These are phyloP conservation scores for Neonectria ditissima DNA, from an alignment of 2,329 filamentous ascomycete species.

Conservation along the genomic window DNA sequence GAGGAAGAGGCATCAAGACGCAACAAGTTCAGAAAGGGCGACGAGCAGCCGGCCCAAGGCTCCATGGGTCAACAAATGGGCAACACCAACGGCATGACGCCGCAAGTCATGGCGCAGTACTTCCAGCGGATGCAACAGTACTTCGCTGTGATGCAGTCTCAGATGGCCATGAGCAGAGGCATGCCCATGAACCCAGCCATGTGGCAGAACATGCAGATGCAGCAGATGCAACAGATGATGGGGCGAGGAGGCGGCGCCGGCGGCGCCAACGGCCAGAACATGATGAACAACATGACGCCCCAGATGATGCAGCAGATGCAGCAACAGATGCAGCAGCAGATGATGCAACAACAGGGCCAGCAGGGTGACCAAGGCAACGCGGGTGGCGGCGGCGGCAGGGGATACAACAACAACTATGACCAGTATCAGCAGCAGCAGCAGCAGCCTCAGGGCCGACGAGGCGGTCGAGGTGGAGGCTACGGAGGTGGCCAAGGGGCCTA, in stretches of 20 bases:
- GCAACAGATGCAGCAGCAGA: constrained; percentile 57
- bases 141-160: constrained; percentile 93
- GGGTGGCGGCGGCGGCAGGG: constrained; percentile 45
- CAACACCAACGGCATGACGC: constrained; percentile 79
- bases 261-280: constrained; percentile 52
- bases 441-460: constrained; percentile 54
- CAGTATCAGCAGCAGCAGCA: constrained; percentile 59
- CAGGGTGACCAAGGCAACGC: constrained; percentile 46
- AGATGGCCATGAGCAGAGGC: constrained; percentile 85
- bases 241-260: constrained; percentile 53
- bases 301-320: constrained; percentile 72
- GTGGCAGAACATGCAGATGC: constrained; percentile 82
- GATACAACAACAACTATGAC: constrained; percentile 49
- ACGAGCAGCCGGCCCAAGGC: constrained; percentile 56
- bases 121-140: constrained; percentile 99
- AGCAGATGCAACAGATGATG: constrained; percentile 73
- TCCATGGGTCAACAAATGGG: constrained; percentile 58
- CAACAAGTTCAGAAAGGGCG: constrained; percentile 69
- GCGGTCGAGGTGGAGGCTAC: constrained; percentile 48
- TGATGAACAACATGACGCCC: constrained; percentile 59
- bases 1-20: constrained; percentile 81
- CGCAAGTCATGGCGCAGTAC: constrained; percentile 98
- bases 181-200: constrained; percentile 81
- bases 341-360: constrained; percentile 55
- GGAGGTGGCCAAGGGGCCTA: constrained; percentile 37